These are phyloP conservation scores for Chlorella sp. DNA, from an alignment of 139 green algal genomes.

Conservation along the genomic window DNA sequence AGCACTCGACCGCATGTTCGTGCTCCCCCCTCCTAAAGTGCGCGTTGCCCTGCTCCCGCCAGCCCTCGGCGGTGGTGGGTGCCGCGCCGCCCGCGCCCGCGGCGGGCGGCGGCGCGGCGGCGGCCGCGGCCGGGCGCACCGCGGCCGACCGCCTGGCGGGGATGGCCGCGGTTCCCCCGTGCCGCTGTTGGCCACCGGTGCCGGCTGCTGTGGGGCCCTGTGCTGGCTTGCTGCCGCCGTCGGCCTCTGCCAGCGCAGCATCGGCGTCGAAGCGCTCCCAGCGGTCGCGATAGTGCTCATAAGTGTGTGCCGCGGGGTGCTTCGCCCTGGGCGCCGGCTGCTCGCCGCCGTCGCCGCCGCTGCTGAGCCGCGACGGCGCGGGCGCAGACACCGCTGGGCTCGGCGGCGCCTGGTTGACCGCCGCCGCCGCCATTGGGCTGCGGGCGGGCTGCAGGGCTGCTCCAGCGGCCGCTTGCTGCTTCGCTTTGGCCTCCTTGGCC, in stretches of 20 bases:
- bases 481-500: conserved; percentile 43
- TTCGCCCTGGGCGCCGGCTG: conserved; percentile 4
- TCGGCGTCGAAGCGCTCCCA: conserved; percentile 81
- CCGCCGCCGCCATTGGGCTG: not conserved
- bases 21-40: conserved; percentile 65
- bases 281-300: conserved; percentile 59
- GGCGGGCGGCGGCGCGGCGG: not conserved
- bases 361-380: not conserved
- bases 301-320: conserved; percentile 65
- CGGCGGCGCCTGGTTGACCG: not conserved
- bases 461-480: not conserved
- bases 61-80: conserved; percentile 49
- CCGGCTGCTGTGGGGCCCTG: not conserved
- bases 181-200: no score
- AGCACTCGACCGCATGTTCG: conserved; percentile 56
- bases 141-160: no score
- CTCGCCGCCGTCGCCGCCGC: conserved; percentile 25
- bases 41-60: conserved; percentile 66
- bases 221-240: conserved; percentile 7
- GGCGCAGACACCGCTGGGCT: not conserved
- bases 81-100: not conserved
- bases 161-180: conserved; percentile 3
- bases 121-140: not conserved
- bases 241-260: conserved; percentile 45
- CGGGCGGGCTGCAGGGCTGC: not conserved